Conservation (phyloP, 768 basidiomycete genomes). For the Auricularia sp. region DNA sequence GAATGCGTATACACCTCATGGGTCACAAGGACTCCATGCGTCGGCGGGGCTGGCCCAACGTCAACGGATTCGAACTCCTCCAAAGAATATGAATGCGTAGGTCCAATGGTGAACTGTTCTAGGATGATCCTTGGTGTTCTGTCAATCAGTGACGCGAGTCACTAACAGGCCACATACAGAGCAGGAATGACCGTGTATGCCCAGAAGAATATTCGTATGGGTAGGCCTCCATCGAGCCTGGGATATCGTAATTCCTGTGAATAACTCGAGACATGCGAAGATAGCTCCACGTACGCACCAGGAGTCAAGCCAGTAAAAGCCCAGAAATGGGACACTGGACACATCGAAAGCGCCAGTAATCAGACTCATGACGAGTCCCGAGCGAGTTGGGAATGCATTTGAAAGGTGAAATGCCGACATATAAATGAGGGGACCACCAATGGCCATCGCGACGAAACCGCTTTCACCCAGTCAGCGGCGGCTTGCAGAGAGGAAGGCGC, state of each 20-base stretch:
- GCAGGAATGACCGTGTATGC: constrained; percentile 22
- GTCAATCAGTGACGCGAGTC: neutral
- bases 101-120: constrained; percentile 24
- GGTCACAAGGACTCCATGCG: neutral
- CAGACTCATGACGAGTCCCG: constrained; percentile 27
- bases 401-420: constrained; percentile 29
- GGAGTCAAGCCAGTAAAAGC: constrained; percentile 12
- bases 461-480: constrained; percentile 3
- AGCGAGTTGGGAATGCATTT: constrained; percentile 27
- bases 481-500: neutral
- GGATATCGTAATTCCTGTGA: neutral
- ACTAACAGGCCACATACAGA: constrained; percentile 15
- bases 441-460: constrained; percentile 25
- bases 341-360: constrained; percentile 31
- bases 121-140: constrained; percentile 19
- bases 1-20: neutral
- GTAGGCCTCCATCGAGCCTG: constrained; percentile 1
- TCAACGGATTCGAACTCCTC: constrained; percentile 4
- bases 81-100: constrained; percentile 18
- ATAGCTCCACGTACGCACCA: constrained; percentile 1
- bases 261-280: neutral
- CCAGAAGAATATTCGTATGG: constrained; percentile 25
- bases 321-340: constrained; percentile 23
- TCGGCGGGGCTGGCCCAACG: neutral
- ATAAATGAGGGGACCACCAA: constrained; percentile 30